Evolutionary conservation across 805 yeast genomes (phyloP), one percentile per base, ranked within the genome.

Genomic region (Priceomyces melissophilus): DNA sequence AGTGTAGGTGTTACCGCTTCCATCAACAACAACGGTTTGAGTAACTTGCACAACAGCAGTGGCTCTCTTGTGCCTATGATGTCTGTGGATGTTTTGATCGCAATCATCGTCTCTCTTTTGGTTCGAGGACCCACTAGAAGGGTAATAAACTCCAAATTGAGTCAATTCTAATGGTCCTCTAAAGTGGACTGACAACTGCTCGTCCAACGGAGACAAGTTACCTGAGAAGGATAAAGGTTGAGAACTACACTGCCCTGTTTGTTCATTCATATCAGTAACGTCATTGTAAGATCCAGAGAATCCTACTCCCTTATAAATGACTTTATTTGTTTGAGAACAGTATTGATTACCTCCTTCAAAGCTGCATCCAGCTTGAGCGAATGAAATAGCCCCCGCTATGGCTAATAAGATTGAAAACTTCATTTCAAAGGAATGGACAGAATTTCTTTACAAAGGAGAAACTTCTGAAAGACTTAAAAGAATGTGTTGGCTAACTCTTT

Each of bases 101-200:
- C 61, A 73, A 46, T 67, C 73, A 61, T 74, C 74, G 55, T 69
- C 73, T 47, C 68, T 61, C 50, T 69, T 61, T 39, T 63, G 45
- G 23, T 66, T 47, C 4, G 33, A 17, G 31, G 72, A 54, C 32
- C 71, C 53, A n/a, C 73, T 50, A 17, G 77, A 58, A 48, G 87
- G 90, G 57, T 82, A 81, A 75, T 90, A 93, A 41, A 87, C 96
- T 64, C 90, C 97, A 59, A 93, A 88, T 68, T 87, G 87, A 57
- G 73, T 68, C 60, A 88, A 78, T 60, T 78, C 75, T 53, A 88
- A 58, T 29, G 96, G 96, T 54, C 96, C 96, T 73, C 96, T 83
- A 74, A 87, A 84, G 65, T 88, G 96, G 44, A 88, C 81, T 28
- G 95, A 82, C 46, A 88, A 69, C 65, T 88, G 96, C 71, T 87